These are phyloP conservation scores for Rhexocercosporidium sp. DNA, from an alignment of 2,329 filamentous ascomycete species.

Conservation along the genomic window DNA sequence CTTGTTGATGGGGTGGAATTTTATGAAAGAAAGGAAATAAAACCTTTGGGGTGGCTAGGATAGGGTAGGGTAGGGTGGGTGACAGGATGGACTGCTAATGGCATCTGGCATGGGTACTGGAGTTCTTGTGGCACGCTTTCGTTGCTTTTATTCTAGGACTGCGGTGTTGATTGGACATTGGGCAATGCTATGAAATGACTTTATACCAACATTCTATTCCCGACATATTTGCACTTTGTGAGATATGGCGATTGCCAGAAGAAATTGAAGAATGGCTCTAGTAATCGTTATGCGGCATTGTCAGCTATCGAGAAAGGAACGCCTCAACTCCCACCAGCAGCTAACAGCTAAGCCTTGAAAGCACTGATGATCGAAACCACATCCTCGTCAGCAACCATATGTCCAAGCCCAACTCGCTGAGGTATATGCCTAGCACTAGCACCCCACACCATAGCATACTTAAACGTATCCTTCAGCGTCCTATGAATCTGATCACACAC, in stretches of 20 bases:
- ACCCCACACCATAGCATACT: slow-evolving; percentile 98
- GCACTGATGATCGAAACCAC: slow-evolving; percentile 71
- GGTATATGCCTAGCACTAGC: slow-evolving; percentile 94
- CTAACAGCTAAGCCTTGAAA: slow-evolving; percentile 60
- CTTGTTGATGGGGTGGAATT: slow-evolving; percentile 16
- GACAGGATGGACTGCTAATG: slow-evolving; percentile 13
- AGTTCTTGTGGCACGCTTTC: slow-evolving; percentile 25
- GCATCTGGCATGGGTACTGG: slow-evolving; percentile 34
- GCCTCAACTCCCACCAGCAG: slow-evolving; percentile 7
- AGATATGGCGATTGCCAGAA: not conserved
- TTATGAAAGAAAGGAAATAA: not conserved
- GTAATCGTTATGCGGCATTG: not conserved
- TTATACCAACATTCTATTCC: slow-evolving; percentile 5
- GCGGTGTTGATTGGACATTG: slow-evolving; percentile 20
- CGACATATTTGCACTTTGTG: not conserved
- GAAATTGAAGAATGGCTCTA: not conserved
- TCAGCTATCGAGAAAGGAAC: not conserved
- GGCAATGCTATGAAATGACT: slow-evolving; percentile 26
- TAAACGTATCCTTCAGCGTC: slow-evolving; percentile 96
- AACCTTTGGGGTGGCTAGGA: slow-evolving; percentile 5
- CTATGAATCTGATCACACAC: slow-evolving; percentile 96
- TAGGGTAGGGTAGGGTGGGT: slow-evolving; percentile 20
- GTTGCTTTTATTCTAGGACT: slow-evolving; percentile 17
- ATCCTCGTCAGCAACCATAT: slow-evolving; percentile 75
- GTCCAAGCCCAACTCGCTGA: slow-evolving; percentile 86